These are phyloP conservation scores for Prunus fruticosa DNA, from an alignment of 306 rosid species.

Conservation along the genomic window DNA sequence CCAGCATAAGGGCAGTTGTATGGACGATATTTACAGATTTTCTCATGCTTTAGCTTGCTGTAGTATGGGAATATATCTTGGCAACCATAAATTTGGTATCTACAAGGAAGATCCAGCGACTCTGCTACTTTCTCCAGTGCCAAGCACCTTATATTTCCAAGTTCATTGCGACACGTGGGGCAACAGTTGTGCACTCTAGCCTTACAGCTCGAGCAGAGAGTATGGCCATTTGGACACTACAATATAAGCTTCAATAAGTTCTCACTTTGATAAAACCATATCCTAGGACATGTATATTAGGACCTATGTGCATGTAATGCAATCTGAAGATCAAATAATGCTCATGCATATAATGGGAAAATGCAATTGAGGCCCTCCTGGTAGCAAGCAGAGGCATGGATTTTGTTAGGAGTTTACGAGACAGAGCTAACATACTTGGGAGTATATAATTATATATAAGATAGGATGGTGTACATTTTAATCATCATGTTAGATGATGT, in stretches of 20 bases:
- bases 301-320: neutral
- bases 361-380: neutral
- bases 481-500: neutral
- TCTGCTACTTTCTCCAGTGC: slow-evolving; percentile 58
- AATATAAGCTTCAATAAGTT: slow-evolving; percentile 6
- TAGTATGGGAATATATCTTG: slow-evolving; percentile 46
- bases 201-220: slow-evolving; percentile 58
- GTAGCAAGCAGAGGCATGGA: neutral
- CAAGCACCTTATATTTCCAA: slow-evolving; percentile 58
- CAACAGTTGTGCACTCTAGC: slow-evolving; percentile 48
- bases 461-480: neutral
- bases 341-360: neutral
- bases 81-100: slow-evolving; percentile 44
- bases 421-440: neutral
- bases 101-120: slow-evolving; percentile 56
- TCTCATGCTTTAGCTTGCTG: slow-evolving; percentile 58
- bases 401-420: neutral
- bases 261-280: neutral
- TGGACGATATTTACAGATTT: slow-evolving; percentile 43
- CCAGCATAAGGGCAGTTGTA: slow-evolving; percentile 57
- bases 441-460: neutral
- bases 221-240: slow-evolving; percentile 61
- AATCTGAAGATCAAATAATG: neutral
- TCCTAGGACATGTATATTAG: neutral
- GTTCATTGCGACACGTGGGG: slow-evolving; percentile 57